phyloP scores from a whole-genome alignment of 345 rosid genomes.

The Pugionium cornutum region DNA sequence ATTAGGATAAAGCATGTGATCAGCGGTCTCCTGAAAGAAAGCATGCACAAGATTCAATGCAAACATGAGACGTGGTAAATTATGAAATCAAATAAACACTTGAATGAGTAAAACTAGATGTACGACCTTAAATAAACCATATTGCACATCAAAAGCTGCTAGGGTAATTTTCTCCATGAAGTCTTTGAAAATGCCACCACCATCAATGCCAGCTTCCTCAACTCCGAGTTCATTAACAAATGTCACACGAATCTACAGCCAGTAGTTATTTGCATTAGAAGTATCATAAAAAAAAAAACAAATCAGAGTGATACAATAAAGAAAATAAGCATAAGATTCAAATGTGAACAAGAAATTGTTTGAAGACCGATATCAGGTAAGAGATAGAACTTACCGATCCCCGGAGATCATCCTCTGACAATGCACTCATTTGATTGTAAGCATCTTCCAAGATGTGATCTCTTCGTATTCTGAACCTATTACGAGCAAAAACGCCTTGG shows the following conservation, averaged over 20 bases:
- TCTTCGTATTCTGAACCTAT: constrained; percentile 88
- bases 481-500: constrained; percentile 74
- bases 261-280: constrained; percentile 27
- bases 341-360: constrained; percentile 16
- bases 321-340: constrained; percentile 20
- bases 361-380: constrained; percentile 19
- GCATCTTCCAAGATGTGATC: constrained; percentile 98
- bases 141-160: constrained; percentile 97
- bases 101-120: constrained; percentile 9
- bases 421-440: constrained; percentile 89
- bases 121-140: constrained; percentile 95
- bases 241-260: constrained; percentile 84
- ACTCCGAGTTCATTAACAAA: constrained; percentile 97
- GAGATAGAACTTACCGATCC: constrained; percentile 61
- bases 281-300: constrained; percentile 30
- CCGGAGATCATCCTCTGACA: constrained; percentile 94
- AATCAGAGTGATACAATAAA: constrained; percentile 9
- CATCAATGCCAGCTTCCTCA: constrained; percentile 99
- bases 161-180: constrained; percentile 97
- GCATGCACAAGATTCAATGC: constrained; percentile 28
- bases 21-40: constrained; percentile 78
- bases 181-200: constrained; percentile 99
- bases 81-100: constrained; percentile 6
- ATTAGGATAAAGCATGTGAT: constrained; percentile 96
- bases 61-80: constrained; percentile 25